These are phyloP conservation scores for Tylopilus cervinicoccineus DNA, from an alignment of 768 basidiomycete species.

Conservation along the genomic window DNA sequence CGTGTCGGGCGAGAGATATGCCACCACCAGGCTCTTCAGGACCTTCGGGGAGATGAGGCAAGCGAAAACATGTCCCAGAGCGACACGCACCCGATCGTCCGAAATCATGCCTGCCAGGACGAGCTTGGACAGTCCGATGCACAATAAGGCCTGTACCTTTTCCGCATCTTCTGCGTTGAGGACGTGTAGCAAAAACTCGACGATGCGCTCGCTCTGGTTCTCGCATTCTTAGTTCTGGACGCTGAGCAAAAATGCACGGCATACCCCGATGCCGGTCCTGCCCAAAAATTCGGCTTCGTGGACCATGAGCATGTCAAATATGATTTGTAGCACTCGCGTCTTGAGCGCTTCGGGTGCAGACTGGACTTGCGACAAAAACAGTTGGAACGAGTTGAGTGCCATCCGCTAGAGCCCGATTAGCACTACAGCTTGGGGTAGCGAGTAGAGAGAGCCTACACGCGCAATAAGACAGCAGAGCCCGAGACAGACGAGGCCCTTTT, in stretches of 20 bases:
- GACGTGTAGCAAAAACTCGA: slow-evolving; percentile 61
- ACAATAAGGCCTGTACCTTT: slow-evolving; percentile 66
- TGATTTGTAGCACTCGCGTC: slow-evolving; percentile 66
- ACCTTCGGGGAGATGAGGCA: slow-evolving; percentile 30
- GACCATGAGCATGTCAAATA: slow-evolving; percentile 86
- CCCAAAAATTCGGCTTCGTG: slow-evolving; percentile 67
- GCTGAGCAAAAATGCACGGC: slow-evolving; percentile 2
- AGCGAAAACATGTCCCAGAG: neutral
- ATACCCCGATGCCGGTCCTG: slow-evolving; percentile 34
- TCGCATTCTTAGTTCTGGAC: neutral
- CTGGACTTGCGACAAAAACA: slow-evolving; percentile 78
- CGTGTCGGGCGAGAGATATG: slow-evolving; percentile 80
- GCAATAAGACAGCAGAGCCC: slow-evolving; percentile 79
- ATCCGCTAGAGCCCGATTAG: slow-evolving; percentile 19
- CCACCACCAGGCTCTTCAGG: slow-evolving; percentile 45
- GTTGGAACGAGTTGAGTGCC: slow-evolving; percentile 56
- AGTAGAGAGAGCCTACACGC: slow-evolving; percentile 18
- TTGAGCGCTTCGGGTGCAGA: slow-evolving; percentile 61
- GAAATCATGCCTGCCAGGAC: slow-evolving; percentile 72
- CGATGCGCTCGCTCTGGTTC: slow-evolving; percentile 48
- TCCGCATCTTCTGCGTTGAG: slow-evolving; percentile 53
- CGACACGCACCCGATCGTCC: slow-evolving; percentile 56
- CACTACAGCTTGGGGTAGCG: too few species aligned
- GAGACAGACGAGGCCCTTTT: slow-evolving; percentile 64
- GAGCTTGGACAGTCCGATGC: slow-evolving; percentile 83